A percentile compares a stretch with the other conserved stretches of the same genome.
Evolutionary conservation across 805 yeast species (phyloP).

Genomic region (Saccharomycopsis oosterbeekiorum): DNA sequence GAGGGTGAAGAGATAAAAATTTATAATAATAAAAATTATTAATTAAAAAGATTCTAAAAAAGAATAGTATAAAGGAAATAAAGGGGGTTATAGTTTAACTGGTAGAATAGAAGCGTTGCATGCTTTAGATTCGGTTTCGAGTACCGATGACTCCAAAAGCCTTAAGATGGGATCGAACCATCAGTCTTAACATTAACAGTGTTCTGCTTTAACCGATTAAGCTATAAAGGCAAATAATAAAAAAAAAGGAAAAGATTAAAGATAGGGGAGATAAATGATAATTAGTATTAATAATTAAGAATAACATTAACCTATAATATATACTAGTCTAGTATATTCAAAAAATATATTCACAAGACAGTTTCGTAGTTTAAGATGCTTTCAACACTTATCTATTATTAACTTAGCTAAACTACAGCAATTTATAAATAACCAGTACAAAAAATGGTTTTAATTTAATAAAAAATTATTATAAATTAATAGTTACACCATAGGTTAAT

Average conservation of each 20-base stretch:
- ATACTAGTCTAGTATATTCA: slow-evolving; percentile 17
- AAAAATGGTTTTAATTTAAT: slow-evolving; percentile 5
- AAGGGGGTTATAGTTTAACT: slow-evolving; percentile 6
- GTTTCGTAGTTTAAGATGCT: slow-evolving; percentile 20
- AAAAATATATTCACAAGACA: slow-evolving; percentile 11
- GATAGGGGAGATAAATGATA: neutral
- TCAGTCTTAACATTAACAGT: slow-evolving; percentile 12
- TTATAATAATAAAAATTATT: too few relatives aligned
- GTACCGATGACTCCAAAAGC: slow-evolving; percentile 4
- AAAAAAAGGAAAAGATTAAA: neutral
- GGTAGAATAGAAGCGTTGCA: slow-evolving; percentile 6
- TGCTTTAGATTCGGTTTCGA: slow-evolving; percentile 8
- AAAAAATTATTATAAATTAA: slow-evolving; percentile 3
- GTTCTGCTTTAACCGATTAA: slow-evolving; percentile 12
- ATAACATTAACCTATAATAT: neutral
- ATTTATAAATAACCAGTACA: slow-evolving; percentile 10
- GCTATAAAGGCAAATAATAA: slow-evolving; percentile 3
- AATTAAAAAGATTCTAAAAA: too few relatives aligned
- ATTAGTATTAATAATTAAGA: neutral
- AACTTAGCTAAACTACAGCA: slow-evolving; percentile 19
- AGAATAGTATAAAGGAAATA: too few relatives aligned
- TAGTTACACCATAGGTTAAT: slow-evolving; percentile 19
- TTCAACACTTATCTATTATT: slow-evolving; percentile 21
- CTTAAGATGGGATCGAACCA: slow-evolving; percentile 10
- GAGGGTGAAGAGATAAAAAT: too few relatives aligned